Percentiles rank a stretch among this genome's conserved stretches.
These are phyloP conservation scores for Amanita brunnescens DNA, from an alignment of 768 basidiomycete genomes.

Conservation along the genomic window DNA sequence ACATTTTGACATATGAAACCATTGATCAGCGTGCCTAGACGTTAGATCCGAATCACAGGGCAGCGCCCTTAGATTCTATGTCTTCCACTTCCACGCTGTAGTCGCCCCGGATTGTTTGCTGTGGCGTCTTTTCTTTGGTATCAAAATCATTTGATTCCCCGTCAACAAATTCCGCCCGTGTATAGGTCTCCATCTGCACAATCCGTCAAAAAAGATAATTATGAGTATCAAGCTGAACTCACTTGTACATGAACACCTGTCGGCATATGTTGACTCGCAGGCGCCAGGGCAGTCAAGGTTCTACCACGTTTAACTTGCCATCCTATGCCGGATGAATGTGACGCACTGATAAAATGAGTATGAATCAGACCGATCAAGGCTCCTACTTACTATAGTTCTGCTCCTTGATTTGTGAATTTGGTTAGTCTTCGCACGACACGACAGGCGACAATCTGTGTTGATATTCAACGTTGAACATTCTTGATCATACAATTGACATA, in stretches of 20 bases:
- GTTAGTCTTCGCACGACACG: slow-evolving; percentile 53
- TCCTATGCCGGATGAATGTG: slow-evolving; percentile 12
- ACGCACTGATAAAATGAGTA: slow-evolving; percentile 11
- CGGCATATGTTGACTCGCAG: slow-evolving; percentile 12
- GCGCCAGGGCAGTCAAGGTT: slow-evolving; percentile 16
- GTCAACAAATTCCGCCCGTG: slow-evolving; percentile 25
- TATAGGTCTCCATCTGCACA: slow-evolving; percentile 42
- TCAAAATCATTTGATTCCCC: slow-evolving; percentile 16
- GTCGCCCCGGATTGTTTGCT: background rate
- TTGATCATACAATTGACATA: slow-evolving; percentile 10
- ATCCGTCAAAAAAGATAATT: background rate
- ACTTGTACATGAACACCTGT: slow-evolving; percentile 41
- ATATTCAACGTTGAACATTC: background rate
- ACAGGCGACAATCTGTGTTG: slow-evolving; percentile 43
- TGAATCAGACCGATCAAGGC: background rate
- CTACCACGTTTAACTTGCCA: slow-evolving; percentile 7
- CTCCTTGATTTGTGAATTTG: slow-evolving; percentile 33
- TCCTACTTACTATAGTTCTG: slow-evolving; percentile 39
- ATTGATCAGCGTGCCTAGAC: background rate
- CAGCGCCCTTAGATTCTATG: slow-evolving; percentile 11
- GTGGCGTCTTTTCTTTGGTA: background rate
- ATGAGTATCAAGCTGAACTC: background rate
- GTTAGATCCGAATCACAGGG: slow-evolving; percentile 7
- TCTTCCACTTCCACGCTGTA: slow-evolving; percentile 13
- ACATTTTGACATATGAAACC: background rate